These are phyloP conservation scores for Tripterygium wilfordii DNA, from an alignment of 177 flowering plant genomes.

Conservation along the genomic window DNA sequence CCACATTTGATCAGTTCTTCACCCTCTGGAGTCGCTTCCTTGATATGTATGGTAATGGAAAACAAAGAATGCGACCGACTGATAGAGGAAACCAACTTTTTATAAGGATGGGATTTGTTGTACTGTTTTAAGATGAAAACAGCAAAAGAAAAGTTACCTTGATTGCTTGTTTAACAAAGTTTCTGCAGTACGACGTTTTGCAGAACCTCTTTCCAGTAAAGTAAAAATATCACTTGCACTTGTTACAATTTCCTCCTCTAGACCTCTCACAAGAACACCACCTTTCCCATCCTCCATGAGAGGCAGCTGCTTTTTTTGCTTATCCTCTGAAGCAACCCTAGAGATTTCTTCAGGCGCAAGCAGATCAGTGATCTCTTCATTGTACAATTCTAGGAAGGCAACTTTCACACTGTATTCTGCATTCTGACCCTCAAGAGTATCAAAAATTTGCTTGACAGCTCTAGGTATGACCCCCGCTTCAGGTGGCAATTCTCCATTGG, in stretches of 20 bases:
- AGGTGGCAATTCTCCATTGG: conserved; percentile 75
- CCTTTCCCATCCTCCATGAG: conserved; percentile 99
- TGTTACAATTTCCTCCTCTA: conserved; percentile 92
- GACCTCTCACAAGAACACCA: conserved; percentile 87
- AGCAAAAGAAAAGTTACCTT: conserved; percentile 18
- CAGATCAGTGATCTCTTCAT: conserved; percentile 95
- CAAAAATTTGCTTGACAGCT: conserved; percentile 95
- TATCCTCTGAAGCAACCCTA: conserved; percentile 63
- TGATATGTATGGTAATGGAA: conserved; percentile 90
- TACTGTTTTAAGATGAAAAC: neutral
- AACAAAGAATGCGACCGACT: conserved; percentile 95
- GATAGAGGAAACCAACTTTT: conserved; percentile 9
- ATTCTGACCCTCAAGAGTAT: conserved; percentile 87
- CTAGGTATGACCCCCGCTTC: conserved; percentile 98
- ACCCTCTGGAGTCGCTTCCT: conserved; percentile 94
- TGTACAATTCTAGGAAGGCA: conserved; percentile 86
- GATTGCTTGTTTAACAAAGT: conserved; percentile 52
- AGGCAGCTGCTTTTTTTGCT: conserved; percentile 81
- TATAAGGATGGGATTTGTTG: neutral
- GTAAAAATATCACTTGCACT: conserved; percentile 88
- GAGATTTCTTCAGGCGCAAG: conserved; percentile 85
- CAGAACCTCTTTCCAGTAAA: conserved; percentile 78
- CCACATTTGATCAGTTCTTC: conserved; percentile 97
- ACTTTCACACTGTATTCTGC: conserved; percentile 98
- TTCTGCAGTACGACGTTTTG: conserved; percentile 89